Percentiles rank a stretch among this genome's conserved stretches.
Conservation (phyloP, 352 stramenopile species). For the Globisporangium yorkense region DNA sequence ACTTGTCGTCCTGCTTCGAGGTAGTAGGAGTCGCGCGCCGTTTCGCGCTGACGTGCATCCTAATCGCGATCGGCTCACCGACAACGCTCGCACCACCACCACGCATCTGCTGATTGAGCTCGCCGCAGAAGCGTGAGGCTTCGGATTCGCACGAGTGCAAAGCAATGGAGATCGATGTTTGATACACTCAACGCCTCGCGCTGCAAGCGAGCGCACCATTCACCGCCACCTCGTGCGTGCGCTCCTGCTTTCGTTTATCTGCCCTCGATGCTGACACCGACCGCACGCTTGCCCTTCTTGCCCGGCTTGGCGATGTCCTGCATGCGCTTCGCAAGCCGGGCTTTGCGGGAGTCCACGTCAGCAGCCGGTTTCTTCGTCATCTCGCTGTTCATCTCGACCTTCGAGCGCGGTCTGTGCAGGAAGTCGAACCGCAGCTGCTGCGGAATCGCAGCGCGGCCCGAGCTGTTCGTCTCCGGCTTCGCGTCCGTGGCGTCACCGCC, state of each 20-base stretch:
- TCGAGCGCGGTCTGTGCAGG: constrained; percentile 73
- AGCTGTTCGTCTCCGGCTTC: constrained; percentile 33
- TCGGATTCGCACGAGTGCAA: too few species aligned
- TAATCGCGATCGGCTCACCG: neutral
- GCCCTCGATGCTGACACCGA: constrained; percentile 76
- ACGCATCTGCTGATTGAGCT: too few species aligned
- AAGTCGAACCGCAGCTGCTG: constrained; percentile 80
- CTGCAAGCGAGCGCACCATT: neutral
- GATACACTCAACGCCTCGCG: neutral
- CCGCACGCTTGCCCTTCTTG: constrained; percentile 69
- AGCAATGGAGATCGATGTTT: neutral
- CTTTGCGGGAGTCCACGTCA: constrained; percentile 74
- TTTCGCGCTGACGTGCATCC: neutral
- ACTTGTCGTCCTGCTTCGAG: too few species aligned
- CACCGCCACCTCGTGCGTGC: neutral
- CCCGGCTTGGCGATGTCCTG: constrained; percentile 76
- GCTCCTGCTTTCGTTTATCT: constrained; percentile 27
- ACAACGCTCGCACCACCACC: neutral
- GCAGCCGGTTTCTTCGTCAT: constrained; percentile 42
- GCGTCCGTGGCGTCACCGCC: constrained; percentile 22
- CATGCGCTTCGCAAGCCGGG: constrained; percentile 82
- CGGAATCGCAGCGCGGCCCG: constrained; percentile 64
- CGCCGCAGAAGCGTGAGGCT: too few species aligned
- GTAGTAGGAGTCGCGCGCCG: neutral
- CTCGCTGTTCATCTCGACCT: constrained; percentile 64